Evolutionary conservation across 495 filamentous ascomycete species (phyloP), one percentile per base, ranked within the genome.

Genomic region (Aspergillus coremiiformis): DNA sequence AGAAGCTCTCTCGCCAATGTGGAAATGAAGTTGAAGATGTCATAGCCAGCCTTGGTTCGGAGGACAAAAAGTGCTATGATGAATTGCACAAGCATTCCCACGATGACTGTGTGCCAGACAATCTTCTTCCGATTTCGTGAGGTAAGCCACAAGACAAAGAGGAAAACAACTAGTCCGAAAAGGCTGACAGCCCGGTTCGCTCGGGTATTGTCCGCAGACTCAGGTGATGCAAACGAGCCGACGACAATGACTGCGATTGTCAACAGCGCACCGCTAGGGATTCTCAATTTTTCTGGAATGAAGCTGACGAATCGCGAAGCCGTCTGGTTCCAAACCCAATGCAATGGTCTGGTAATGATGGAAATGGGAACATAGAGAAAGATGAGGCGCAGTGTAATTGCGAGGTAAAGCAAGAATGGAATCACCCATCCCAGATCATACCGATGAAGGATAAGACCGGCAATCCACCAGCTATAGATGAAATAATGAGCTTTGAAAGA

Each of bases 1-100:
- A 96, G 75, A 5, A 95, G 74, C 45, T 75, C 70, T 39, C 80
- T 73, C 14, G 88, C 87, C 32, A 92, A 71, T 3, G 63, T 67
- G 0, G 87, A 87, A 46, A 96, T 78, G 69, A 95, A 95, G 63
- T 76, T 81, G 76, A 96, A 96, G 66, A 95, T 95, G 61, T 95
- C 87, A 64, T 78, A 77, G 70, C 80, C 89, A 19, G 83, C 87
- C 20, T 78, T 68, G 23, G 87, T 89, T 21, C 89, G 78, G 52
- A 95, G 75, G 23, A 95, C 90, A 54, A 96, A 95, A 7, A 96
- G 75, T 7, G 86, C 90, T 51, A 96, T 70, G 62, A 96, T 77
- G 67, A 92, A 96, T 60, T 96, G 90, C 26, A 80, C 76, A 39
- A 94, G 74, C 85, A 93, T 94, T 41, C 90, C 90, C 35, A 85